Conservation (phyloP, 192 early-diverging fungal genomes). For the Kickxella alabastrina region DNA sequence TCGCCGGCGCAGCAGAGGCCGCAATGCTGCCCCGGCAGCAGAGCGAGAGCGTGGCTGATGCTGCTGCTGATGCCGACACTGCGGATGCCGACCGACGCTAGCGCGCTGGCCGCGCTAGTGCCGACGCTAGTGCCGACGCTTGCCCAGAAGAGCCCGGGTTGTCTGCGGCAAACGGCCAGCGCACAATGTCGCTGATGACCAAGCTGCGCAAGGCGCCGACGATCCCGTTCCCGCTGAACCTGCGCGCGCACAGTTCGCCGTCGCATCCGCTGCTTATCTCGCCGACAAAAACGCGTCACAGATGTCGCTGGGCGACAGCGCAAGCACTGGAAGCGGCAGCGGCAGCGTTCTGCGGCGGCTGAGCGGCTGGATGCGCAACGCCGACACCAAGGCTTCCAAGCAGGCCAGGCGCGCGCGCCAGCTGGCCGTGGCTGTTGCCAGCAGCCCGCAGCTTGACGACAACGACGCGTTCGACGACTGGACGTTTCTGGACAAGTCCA, state of each 20-base stretch:
- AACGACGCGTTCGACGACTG: slow-evolving; percentile 26
- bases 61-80: no score
- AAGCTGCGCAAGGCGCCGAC: slow-evolving; percentile 38
- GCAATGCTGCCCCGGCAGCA: no score
- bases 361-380: slow-evolving; percentile 34
- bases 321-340: not conserved
- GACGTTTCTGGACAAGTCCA: slow-evolving; percentile 39
- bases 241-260: slow-evolving; percentile 18
- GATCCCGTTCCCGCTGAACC: slow-evolving; percentile 28
- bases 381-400: slow-evolving; percentile 11
- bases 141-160: no score
- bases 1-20: no score
- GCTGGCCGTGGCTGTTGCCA: not conserved
- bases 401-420: slow-evolving; percentile 15
- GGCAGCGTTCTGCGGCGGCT: slow-evolving; percentile 27
- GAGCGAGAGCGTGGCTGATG: no score
- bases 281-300: slow-evolving; percentile 10
- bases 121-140: no score
- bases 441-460: not conserved
- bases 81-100: no score
- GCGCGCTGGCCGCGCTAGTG: no score
- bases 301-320: slow-evolving; percentile 11
- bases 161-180: no score
- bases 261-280: not conserved
- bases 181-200: slow-evolving; percentile 26